Evolutionary conservation across 2,329 filamentous ascomycete species (phyloP).

Genomic region (Penicillium sp.): DNA sequence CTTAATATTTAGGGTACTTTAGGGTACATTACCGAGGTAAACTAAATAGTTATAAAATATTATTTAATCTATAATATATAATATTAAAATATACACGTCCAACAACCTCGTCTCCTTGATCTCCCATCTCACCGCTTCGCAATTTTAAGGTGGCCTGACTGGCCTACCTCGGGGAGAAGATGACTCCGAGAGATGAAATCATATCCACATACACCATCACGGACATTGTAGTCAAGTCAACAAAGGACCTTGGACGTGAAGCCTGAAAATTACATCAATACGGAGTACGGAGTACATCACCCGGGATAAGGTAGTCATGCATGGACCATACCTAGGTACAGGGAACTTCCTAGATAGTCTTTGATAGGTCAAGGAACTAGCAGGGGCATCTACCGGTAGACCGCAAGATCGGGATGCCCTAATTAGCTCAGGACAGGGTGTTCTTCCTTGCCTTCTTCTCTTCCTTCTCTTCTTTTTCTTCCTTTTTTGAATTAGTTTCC

Average conservation of each 20-base stretch:
- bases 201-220: not conserved
- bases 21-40: not conserved
- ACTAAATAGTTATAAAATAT: not conserved
- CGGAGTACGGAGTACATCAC: too few species aligned
- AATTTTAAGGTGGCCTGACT: not conserved
- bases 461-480: not conserved
- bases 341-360: not conserved
- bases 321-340: not conserved
- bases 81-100: not conserved
- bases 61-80: too few species aligned
- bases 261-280: not conserved
- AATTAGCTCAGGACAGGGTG: not conserved
- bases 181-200: not conserved
- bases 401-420: not conserved
- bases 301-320: slow-evolving; percentile 1
- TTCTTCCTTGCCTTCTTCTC: not conserved
- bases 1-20: not conserved
- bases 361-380: not conserved
- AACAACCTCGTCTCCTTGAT: not conserved
- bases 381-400: not conserved
- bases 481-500: not conserved
- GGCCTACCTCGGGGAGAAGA: not conserved
- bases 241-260: slow-evolving; percentile 2
- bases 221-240: not conserved
- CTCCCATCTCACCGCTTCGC: not conserved